phyloP scores from a whole-genome alignment of 257 asterid species.

The Salvia miltiorrhiza region DNA sequence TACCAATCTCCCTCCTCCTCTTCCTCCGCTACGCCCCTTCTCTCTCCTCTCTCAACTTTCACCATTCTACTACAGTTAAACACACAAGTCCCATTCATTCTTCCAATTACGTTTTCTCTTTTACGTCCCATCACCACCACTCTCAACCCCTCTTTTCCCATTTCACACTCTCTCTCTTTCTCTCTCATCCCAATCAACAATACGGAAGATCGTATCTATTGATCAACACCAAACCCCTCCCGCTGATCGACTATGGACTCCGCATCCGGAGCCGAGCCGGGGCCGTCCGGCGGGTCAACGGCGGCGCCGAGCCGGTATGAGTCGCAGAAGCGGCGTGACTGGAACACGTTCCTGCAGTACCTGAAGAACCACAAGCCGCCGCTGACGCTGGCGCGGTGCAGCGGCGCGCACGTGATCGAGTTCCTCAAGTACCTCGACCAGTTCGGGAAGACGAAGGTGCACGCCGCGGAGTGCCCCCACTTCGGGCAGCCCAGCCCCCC shows the following conservation, averaged over 20 bases:
- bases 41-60: neutral
- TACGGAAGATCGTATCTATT: neutral
- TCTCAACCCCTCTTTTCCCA: neutral
- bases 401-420: constrained; percentile 53
- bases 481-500: constrained; percentile 48
- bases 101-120: constrained; percentile 21
- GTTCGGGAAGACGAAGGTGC: constrained; percentile 52
- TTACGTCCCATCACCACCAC: constrained; percentile 30
- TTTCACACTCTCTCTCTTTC: neutral
- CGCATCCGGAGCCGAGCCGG: constrained; percentile 17
- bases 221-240: neutral
- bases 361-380: constrained; percentile 47
- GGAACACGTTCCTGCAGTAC: constrained; percentile 48
- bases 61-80: constrained; percentile 3
- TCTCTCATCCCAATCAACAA: neutral
- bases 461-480: constrained; percentile 36
- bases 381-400: constrained; percentile 36
- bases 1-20: neutral
- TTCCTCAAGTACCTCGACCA: constrained; percentile 45
- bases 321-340: constrained; percentile 46
- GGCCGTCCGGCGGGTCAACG: constrained; percentile 16
- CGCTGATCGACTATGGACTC: constrained; percentile 27
- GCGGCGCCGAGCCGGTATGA: constrained; percentile 41
- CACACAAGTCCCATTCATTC: constrained; percentile 17
- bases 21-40: neutral